These are phyloP conservation scores for Paulownia fortunei DNA, from an alignment of 257 asterid species.

Conservation along the genomic window DNA sequence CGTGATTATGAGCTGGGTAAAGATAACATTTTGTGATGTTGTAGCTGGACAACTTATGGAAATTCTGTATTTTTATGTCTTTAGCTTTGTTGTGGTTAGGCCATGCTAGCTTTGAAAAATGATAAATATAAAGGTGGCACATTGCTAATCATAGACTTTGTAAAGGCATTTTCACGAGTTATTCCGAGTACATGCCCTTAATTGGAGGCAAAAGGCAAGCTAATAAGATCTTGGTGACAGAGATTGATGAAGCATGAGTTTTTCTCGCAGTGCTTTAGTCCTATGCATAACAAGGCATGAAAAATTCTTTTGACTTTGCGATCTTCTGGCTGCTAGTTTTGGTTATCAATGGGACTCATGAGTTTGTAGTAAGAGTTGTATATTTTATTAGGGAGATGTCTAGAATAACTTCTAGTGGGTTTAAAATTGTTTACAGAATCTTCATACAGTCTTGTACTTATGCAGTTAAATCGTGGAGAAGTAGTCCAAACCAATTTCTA, in stretches of 20 bases:
- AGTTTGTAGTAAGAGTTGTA: neutral
- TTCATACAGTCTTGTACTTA: neutral
- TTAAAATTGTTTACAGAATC: neutral
- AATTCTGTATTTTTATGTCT: neutral
- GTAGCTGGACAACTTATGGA: neutral
- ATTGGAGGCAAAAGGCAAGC: conserved; percentile 5
- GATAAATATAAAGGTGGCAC: neutral
- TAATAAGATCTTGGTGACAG: neutral
- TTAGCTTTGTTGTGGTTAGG: neutral
- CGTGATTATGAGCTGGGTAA: neutral
- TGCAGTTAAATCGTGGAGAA: neutral
- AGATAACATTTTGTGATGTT: conserved; percentile 3
- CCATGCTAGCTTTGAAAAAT: neutral
- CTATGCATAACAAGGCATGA: neutral
- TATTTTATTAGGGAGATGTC: neutral
- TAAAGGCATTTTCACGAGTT: neutral
- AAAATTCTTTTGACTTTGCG: neutral
- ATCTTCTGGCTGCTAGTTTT: neutral
- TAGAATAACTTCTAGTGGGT: neutral
- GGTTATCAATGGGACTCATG: neutral
- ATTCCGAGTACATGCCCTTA: neutral
- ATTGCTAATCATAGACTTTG: neutral
- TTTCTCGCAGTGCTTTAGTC: neutral
- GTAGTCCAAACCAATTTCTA: neutral
- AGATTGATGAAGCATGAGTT: neutral